phyloP scores from a whole-genome alignment of 2,329 filamentous ascomycete species.

The Coniochaeta sp. region DNA sequence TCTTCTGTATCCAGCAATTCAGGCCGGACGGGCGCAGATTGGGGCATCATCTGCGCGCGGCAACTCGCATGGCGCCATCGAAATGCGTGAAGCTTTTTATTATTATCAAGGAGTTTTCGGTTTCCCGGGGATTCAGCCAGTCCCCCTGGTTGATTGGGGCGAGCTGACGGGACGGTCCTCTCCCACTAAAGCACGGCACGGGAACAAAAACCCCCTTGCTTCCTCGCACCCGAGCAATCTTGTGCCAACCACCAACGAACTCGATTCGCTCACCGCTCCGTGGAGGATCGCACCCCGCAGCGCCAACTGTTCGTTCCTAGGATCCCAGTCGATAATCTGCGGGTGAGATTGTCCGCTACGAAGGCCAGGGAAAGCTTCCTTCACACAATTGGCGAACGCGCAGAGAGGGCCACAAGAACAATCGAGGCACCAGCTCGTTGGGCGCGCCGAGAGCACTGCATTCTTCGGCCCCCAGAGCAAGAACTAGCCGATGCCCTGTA shows the following conservation, averaged over 20 bases:
- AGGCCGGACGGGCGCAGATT: background rate
- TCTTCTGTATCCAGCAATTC: background rate
- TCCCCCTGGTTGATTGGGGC: conserved; percentile 4
- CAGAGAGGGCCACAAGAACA: background rate
- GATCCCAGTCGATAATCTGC: background rate
- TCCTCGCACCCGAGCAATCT: background rate
- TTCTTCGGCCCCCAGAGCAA: background rate
- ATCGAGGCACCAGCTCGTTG: background rate
- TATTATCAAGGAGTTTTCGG: background rate
- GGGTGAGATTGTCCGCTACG: background rate
- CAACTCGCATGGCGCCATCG: background rate
- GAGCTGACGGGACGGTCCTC: conserved; percentile 12
- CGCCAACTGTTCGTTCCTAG: background rate
- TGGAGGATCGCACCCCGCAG: background rate
- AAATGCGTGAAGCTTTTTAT: background rate
- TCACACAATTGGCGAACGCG: background rate
- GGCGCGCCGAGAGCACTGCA: background rate
- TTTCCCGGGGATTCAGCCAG: background rate
- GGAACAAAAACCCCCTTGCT: conserved; percentile 3
- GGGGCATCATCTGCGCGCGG: background rate
- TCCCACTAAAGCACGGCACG: conserved; percentile 5
- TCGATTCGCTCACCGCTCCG: background rate
- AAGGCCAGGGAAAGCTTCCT: background rate
- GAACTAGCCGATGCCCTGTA: background rate
- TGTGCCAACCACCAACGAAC: background rate